phyloP scores from a whole-genome alignment of 345 rosid species.

The Salix exigua region DNA sequence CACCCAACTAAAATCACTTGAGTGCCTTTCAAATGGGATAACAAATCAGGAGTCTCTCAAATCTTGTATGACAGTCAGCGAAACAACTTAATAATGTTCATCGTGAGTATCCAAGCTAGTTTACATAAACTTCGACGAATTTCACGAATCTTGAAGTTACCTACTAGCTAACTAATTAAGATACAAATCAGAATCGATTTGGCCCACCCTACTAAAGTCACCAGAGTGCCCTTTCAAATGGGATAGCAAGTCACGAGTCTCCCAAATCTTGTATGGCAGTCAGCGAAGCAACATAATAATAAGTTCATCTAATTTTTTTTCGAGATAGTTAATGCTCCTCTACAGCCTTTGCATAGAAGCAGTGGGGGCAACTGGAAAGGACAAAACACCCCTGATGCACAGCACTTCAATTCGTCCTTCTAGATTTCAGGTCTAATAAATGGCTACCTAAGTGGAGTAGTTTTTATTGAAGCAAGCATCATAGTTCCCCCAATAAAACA shows the following conservation, averaged over 20 bases:
- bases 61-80: background rate
- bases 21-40: background rate
- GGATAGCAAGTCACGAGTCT: background rate
- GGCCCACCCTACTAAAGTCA: background rate
- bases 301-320: background rate
- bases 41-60: background rate
- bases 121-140: accelerated
- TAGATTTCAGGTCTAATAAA: background rate
- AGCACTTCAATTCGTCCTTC: background rate
- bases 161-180: accelerated
- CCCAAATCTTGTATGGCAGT: background rate
- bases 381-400: background rate
- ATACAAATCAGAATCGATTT: too few relatives aligned
- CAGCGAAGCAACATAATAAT: background rate
- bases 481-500: background rate
- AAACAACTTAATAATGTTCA: too few relatives aligned
- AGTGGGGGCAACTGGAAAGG: background rate
- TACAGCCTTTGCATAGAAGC: background rate
- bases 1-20: background rate
- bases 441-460: background rate
- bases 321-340: background rate
- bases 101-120: too few relatives aligned
- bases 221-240: background rate
- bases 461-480: slow-evolving; percentile 1
- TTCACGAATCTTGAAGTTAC: accelerated